Evolutionary conservation across 192 early-diverging fungal species (phyloP).

Genomic region (Podochytrium sp.): DNA sequence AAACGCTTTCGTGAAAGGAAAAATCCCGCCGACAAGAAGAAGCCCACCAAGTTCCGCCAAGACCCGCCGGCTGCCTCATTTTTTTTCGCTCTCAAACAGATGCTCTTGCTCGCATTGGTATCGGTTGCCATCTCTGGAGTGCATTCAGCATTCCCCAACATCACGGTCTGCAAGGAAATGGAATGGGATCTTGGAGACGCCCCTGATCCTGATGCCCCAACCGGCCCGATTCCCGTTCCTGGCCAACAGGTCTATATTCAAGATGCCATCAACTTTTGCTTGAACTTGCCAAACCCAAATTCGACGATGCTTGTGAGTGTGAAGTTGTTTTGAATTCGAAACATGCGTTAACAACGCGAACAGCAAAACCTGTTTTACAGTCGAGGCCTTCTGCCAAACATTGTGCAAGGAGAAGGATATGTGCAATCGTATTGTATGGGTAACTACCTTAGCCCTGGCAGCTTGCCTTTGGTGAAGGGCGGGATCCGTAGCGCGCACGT

Average conservation of each 20-base stretch:
- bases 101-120: too few species aligned
- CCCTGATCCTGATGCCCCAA: too few species aligned
- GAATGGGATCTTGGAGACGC: not conserved
- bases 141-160: not conserved
- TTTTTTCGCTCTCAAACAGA: too few species aligned
- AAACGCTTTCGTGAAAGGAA: too few species aligned
- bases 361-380: conserved; percentile 31
- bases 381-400: conserved; percentile 26
- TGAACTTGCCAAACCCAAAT: conserved; percentile 35
- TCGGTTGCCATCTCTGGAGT: too few species aligned
- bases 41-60: too few species aligned
- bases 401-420: conserved; percentile 39
- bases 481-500: conserved; percentile 36
- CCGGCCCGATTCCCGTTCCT: too few species aligned
- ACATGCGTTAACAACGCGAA: too few species aligned
- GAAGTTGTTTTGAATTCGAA: too few species aligned
- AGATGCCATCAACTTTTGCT: conserved; percentile 34
- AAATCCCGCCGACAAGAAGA: too few species aligned
- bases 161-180: not conserved
- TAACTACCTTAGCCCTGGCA: conserved; percentile 23
- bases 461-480: conserved; percentile 16
- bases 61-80: too few species aligned
- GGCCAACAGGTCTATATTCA: conserved; percentile 24
- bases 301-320: not conserved
- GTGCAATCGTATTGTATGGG: conserved; percentile 39